Evolutionary conservation across 441 rosid species (phyloP).

Genomic region (Arabidopsis lyrata): DNA sequence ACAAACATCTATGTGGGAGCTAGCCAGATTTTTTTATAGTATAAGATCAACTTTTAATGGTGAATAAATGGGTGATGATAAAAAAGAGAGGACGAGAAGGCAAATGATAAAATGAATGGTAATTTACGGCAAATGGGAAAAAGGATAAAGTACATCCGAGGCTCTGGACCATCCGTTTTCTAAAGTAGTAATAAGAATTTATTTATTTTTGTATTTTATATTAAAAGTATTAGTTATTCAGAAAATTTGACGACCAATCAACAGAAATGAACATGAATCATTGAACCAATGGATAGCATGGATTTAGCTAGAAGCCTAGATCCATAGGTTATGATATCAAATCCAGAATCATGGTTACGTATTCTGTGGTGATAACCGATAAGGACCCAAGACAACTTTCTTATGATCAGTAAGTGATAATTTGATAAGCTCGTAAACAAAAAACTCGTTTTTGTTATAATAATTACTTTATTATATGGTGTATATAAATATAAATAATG

Average conservation of each 20-base stretch:
- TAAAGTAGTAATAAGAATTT: not conserved
- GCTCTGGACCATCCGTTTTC: constrained; percentile 14
- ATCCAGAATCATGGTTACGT: not conserved
- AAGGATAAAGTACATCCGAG: not conserved
- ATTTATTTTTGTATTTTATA: not conserved
- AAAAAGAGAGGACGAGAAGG: not conserved
- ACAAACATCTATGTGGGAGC: too few species aligned
- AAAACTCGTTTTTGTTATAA: not conserved
- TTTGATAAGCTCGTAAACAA: not conserved
- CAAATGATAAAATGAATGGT: constrained; percentile 9
- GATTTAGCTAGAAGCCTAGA: not conserved
- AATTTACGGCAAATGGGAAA: not conserved
- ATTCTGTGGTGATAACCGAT: not conserved
- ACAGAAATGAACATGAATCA: constrained; percentile 6
- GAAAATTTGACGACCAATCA: constrained; percentile 26
- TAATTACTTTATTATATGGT: too few species aligned
- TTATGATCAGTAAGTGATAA: not conserved
- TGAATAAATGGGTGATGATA: not conserved
- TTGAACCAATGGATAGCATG: constrained; percentile 2
- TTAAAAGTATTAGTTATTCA: not conserved
- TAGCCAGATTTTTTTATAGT: too few species aligned
- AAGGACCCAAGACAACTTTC: constrained; percentile 8
- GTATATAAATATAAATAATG: too few species aligned
- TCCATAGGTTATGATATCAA: not conserved
- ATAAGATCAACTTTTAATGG: too few species aligned